Evolutionary conservation across 2,329 filamentous ascomycete species (phyloP).

Genomic region (Aspergillus pseudotamarii): DNA sequence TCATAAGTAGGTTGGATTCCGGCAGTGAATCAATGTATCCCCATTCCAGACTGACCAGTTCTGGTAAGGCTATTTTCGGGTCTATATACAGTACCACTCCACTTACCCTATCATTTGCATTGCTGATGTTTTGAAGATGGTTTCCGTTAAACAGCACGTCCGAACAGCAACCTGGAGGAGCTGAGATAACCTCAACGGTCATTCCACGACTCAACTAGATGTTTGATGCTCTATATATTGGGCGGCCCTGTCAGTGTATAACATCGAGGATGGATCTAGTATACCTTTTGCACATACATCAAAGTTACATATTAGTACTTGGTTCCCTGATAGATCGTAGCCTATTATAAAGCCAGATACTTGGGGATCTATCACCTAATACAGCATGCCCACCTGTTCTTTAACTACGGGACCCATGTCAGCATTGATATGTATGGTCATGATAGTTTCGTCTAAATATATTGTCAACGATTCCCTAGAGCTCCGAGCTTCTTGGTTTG

Average conservation of each 20-base stretch:
- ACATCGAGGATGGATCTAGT: not conserved
- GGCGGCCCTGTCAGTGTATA: not conserved
- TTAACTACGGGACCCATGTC: conserved; percentile 43
- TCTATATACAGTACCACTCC: too few relatives aligned
- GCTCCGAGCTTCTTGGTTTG: conserved; percentile 26
- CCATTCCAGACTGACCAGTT: too few relatives aligned
- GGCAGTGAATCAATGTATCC: too few relatives aligned
- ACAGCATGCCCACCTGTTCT: conserved; percentile 47
- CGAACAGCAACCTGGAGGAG: too few relatives aligned
- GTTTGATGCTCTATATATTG: conserved; percentile 30
- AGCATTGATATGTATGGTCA: conserved; percentile 52
- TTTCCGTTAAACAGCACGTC: too few relatives aligned
- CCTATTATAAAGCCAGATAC: conserved; percentile 50
- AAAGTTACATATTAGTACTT: conserved; percentile 50
- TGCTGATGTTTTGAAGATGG: too few relatives aligned
- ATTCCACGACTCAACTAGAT: conserved; percentile 39
- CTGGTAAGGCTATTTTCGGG: too few relatives aligned
- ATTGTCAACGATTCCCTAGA: not conserved
- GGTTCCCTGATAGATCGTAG: conserved; percentile 36
- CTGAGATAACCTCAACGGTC: not conserved
- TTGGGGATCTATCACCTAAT: conserved; percentile 49
- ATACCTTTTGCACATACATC: conserved; percentile 32
- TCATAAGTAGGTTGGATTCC: too few relatives aligned
- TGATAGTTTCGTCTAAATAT: conserved; percentile 34
- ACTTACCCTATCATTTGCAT: too few relatives aligned